Conservation (phyloP, 2,329 filamentous ascomycete species). For the Intubia oerlemansii region DNA sequence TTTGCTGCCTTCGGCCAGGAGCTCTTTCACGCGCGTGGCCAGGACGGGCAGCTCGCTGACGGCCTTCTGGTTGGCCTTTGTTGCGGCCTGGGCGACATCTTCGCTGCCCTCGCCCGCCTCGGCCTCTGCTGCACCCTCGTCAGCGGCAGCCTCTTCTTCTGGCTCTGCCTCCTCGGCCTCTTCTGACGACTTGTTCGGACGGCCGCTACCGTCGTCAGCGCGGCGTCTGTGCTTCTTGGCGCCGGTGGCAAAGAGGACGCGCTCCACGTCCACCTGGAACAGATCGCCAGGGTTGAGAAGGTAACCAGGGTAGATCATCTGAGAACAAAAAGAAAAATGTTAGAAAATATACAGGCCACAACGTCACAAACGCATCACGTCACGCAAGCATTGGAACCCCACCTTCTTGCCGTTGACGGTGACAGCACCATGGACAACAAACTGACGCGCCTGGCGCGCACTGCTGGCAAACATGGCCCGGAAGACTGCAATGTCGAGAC, state of each 20-base stretch:
- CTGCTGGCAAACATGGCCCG: slow-evolving; percentile 86
- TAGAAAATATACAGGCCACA: too few species aligned
- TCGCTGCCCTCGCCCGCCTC: slow-evolving; percentile 7
- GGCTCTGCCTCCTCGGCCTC: slow-evolving; percentile 14
- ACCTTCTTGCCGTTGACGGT: slow-evolving; percentile 96
- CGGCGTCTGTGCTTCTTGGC: slow-evolving; percentile 32
- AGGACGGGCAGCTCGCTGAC: slow-evolving; percentile 14
- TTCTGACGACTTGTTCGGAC: slow-evolving; percentile 8
- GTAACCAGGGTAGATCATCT: slow-evolving; percentile 89
- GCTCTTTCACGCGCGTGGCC: slow-evolving; percentile 19
- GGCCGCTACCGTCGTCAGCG: slow-evolving; percentile 11
- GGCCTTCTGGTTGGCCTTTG: slow-evolving; percentile 7
- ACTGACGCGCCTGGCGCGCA: slow-evolving; percentile 77
- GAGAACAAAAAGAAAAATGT: not conserved
- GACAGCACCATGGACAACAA: slow-evolving; percentile 80
- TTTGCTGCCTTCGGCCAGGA: slow-evolving; percentile 8
- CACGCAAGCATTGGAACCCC: slow-evolving; percentile 10
- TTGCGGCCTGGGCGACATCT: too few species aligned
- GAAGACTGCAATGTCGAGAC: slow-evolving; percentile 88
- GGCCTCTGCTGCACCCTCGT: slow-evolving; percentile 7
- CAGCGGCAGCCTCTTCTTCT: slow-evolving; percentile 5
- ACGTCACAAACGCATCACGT: not conserved
- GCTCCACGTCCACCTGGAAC: slow-evolving; percentile 84
- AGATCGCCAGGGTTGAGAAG: slow-evolving; percentile 92
- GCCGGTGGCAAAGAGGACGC: slow-evolving; percentile 76